Evolutionary conservation across 2,329 filamentous ascomycete species (phyloP).

Genomic region (Periconia sp.): DNA sequence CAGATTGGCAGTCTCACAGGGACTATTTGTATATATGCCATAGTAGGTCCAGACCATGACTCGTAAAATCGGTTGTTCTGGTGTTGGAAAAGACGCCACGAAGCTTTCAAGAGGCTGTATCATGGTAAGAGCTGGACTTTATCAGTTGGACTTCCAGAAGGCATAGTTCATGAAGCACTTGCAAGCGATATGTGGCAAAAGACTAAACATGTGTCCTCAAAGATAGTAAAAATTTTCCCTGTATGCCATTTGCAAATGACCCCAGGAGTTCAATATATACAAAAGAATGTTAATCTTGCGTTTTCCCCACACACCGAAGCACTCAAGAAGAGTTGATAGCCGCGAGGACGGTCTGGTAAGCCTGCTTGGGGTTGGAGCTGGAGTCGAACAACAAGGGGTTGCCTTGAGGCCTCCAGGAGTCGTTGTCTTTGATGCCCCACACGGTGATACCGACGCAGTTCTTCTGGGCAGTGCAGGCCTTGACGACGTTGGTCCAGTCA

Average conservation of each 20-base stretch:
- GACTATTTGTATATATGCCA: too few species aligned
- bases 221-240: background rate
- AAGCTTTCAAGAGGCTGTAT: too few species aligned
- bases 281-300: background rate
- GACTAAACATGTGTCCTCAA: background rate
- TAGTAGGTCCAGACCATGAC: background rate
- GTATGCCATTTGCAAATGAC: background rate
- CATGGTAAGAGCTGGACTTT: too few species aligned
- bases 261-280: background rate
- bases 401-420: slow-evolving; percentile 49
- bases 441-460: slow-evolving; percentile 70
- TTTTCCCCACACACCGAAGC: background rate
- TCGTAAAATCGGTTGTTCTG: background rate
- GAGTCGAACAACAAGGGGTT: slow-evolving; percentile 50
- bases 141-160: too few species aligned
- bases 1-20: background rate
- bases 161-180: background rate
- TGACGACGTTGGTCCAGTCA: slow-evolving; percentile 60
- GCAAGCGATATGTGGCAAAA: background rate
- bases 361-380: slow-evolving; percentile 48
- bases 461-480: slow-evolving; percentile 61
- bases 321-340: slow-evolving; percentile 10
- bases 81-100: background rate
- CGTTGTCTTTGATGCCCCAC: slow-evolving; percentile 55
- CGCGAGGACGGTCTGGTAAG: slow-evolving; percentile 37